Base-by-base conservation (phyloP, 1,284 basidiomycete species). In the Athelia sp. region DNA sequence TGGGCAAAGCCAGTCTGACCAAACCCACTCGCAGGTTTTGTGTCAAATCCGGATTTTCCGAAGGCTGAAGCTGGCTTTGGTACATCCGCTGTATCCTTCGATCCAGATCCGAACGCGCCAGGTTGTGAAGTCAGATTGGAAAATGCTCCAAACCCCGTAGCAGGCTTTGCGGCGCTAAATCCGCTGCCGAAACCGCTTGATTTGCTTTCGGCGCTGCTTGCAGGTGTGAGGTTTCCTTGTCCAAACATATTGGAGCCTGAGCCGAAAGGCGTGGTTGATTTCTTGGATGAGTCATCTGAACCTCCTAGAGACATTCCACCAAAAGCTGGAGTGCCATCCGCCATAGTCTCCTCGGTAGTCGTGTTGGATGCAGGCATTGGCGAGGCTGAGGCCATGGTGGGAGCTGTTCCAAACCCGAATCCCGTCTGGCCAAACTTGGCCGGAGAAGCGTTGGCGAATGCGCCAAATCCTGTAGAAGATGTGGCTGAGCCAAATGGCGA, bases 111-210 rank as follows among this genome's bases (percentile, higher is more conserved):
- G 23, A 62, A 64, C 18, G 48, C 19, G 42, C 24, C 51, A 51
- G 52, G 43, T 45, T 56, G 56, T 55, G 63, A 50, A 46, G 61
- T 62, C n/a, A 56, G 59, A 43, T 55, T 57, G 2, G 55, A 54
- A 36, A 73, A 73, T 1, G 67, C 69, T 17, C 70, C 74, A 50
- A 74, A 74, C 1, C 70, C 72, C 8, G 60, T 62, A 0, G 67
- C 66, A 9, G 71, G 72, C 49, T 70, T 72, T 35, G 75, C 57
- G 8, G 60, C 22, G 43, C 48, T 43, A 34, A 47, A 43, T 3
- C 54, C 57, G 9, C 52, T 46, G 21, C 52, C 58, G 40, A 52
- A 51, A 18, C 32, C 26, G 31, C 50, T 17, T 1, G 56, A 53
- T 32, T 14, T 18, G n/a, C n/a, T 40, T n/a, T 40, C 36, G 15